phyloP scores from a whole-genome alignment of 139 green algal genomes.

The Medakamo hakoo region DNA sequence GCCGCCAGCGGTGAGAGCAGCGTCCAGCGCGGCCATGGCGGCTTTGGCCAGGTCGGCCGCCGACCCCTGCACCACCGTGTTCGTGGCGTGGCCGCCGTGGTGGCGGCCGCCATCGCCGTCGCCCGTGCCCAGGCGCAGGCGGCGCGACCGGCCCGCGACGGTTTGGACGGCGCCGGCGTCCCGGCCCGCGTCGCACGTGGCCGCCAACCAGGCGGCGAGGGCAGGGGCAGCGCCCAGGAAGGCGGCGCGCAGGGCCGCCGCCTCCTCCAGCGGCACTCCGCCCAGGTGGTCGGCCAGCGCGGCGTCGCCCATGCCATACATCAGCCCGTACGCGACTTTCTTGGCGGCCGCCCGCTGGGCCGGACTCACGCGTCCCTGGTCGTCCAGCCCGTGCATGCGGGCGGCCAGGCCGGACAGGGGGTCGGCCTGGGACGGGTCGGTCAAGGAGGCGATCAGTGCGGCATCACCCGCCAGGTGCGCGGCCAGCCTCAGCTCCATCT shows the following conservation, averaged over 20 bases:
- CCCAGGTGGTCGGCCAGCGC: conserved; percentile 28
- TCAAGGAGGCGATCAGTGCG: conserved; percentile 34
- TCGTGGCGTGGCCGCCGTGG: conserved; percentile 34
- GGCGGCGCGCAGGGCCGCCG: conserved; percentile 7
- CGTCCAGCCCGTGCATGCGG: conserved; percentile 29
- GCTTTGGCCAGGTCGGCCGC: conserved; percentile 64
- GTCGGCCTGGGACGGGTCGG: conserved; percentile 25
- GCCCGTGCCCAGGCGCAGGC: conserved; percentile 34
- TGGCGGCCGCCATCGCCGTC: background rate
- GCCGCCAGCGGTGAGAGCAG: background rate
- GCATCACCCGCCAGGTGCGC: conserved; percentile 64
- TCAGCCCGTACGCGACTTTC: conserved; percentile 52
- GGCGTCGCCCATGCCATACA: conserved; percentile 54
- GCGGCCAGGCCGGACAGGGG: conserved; percentile 58
- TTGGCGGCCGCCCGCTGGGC: conserved; percentile 44
- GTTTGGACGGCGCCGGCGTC: conserved; percentile 29
- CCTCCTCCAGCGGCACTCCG: conserved; percentile 14
- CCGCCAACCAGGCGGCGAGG: conserved; percentile 16
- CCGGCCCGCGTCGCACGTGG: conserved; percentile 21
- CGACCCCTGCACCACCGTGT: conserved; percentile 48
- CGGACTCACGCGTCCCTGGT: conserved; percentile 17
- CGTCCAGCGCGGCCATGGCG: conserved; percentile 27
- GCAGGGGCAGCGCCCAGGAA: conserved; percentile 22
- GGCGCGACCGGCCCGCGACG: conserved; percentile 27
- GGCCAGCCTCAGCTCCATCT: conserved; percentile 80